Percentiles rank a stretch among this genome's conserved stretches.
Conservation (phyloP, 2,329 filamentous ascomycete species). For the Tolypocladium capitatum region DNA sequence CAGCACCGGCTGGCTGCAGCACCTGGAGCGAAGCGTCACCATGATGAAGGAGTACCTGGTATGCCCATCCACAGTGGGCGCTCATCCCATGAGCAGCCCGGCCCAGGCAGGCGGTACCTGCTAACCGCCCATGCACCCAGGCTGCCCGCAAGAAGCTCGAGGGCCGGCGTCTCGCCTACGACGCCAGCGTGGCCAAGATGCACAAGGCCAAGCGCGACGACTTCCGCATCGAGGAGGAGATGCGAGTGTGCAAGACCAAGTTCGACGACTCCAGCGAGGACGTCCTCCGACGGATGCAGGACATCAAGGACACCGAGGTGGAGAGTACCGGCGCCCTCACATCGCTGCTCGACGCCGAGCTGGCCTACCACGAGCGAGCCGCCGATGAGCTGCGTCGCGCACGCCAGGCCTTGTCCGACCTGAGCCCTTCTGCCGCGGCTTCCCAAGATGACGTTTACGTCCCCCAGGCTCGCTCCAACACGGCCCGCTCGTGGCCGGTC, state of each 20-base stretch:
- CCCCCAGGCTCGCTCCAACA: conserved; percentile 33
- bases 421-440: conserved; percentile 5
- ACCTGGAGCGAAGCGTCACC: conserved; percentile 73
- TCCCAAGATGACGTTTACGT: conserved; percentile 6
- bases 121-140: conserved; percentile 13
- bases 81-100: too few species aligned
- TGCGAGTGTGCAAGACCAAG: conserved; percentile 82
- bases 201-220: conserved; percentile 91
- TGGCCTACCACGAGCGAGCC: conserved; percentile 84
- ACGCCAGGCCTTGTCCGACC: conserved; percentile 30
- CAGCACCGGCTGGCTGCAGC: conserved; percentile 77
- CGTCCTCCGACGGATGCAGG: conserved; percentile 82
- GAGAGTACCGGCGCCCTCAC: conserved; percentile 72
- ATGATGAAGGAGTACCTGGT: conserved; percentile 99
- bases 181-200: conserved; percentile 79
- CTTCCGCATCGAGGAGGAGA: conserved; percentile 83
- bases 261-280: conserved; percentile 94
- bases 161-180: conserved; percentile 75
- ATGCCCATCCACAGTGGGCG: conserved; percentile 14
- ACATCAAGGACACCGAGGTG: conserved; percentile 82
- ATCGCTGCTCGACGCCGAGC: conserved; percentile 73
- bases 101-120: not conserved
- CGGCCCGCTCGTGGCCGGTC: conserved; percentile 28
- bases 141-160: conserved; percentile 88
- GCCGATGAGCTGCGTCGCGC: conserved; percentile 61